phyloP scores from a whole-genome alignment of 331 rosid species.

The Malus hybrid region DNA sequence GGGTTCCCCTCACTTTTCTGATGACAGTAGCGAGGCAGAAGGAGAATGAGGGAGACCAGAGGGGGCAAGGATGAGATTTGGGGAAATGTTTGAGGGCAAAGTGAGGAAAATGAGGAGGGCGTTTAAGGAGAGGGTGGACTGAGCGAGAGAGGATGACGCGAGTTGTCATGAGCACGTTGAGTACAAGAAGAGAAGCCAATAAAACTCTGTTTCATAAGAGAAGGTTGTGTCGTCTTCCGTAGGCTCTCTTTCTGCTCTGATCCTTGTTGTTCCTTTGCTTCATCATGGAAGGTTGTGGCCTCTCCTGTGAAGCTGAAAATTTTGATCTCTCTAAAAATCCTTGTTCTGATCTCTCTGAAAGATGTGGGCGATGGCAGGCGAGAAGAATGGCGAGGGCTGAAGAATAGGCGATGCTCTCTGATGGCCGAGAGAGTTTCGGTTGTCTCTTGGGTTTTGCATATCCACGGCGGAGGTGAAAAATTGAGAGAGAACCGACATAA shows the following conservation, averaged over 20 bases:
- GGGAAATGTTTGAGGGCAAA: slow-evolving; percentile 22
- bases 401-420: too few relatives aligned
- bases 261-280: slow-evolving; percentile 85
- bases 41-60: slow-evolving; percentile 86
- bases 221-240: slow-evolving; percentile 12
- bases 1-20: slow-evolving; percentile 1
- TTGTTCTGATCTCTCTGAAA: slow-evolving; percentile 28
- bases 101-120: slow-evolving; percentile 15
- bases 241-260: slow-evolving; percentile 61
- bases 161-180: slow-evolving; percentile 54
- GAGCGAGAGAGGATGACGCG: slow-evolving; percentile 40
- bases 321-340: slow-evolving; percentile 94
- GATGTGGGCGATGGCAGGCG: too few relatives aligned
- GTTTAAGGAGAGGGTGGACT: slow-evolving; percentile 35
- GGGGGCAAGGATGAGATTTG: slow-evolving; percentile 66
- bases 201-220: not conserved
- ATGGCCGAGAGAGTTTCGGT: too few relatives aligned
- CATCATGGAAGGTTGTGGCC: slow-evolving; percentile 96
- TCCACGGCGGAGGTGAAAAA: too few relatives aligned
- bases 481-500: too few relatives aligned
- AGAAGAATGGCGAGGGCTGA: too few relatives aligned
- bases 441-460: too few relatives aligned
- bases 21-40: slow-evolving; percentile 27
- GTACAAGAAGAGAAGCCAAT: slow-evolving; percentile 37
- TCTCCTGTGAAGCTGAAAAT: slow-evolving; percentile 92